Evolutionary conservation across 176 grass and related monocot genomes (phyloP).

Genomic region (Pontederia paniculata): DNA sequence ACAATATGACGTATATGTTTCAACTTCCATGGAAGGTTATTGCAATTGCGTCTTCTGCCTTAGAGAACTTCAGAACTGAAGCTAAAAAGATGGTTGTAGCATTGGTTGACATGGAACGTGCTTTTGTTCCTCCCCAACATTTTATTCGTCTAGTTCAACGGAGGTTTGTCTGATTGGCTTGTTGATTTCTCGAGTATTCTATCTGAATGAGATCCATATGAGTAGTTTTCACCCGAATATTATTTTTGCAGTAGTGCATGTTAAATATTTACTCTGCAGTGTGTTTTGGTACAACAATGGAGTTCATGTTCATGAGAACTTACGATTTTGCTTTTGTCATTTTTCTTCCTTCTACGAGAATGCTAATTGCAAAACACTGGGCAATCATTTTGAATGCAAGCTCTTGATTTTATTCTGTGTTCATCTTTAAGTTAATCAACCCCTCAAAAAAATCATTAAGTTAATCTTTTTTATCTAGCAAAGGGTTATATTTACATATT

Average conservation of each 20-base stretch:
- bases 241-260: not conserved
- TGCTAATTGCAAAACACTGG: too few relatives aligned
- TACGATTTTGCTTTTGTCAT: too few relatives aligned
- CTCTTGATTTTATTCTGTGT: too few relatives aligned
- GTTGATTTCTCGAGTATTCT: not conserved
- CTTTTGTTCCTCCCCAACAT: constrained; percentile 64
- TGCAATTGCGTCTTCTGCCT: constrained; percentile 52
- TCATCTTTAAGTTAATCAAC: too few relatives aligned
- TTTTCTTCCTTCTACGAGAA: too few relatives aligned
- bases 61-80: constrained; percentile 67
- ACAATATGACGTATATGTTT: not conserved
- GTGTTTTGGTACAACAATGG: too few relatives aligned
- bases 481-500: too few relatives aligned
- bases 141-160: constrained; percentile 66
- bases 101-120: constrained; percentile 81
- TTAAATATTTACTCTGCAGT: too few relatives aligned
- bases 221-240: not conserved
- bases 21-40: constrained; percentile 39
- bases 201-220: not conserved
- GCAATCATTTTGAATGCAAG: too few relatives aligned
- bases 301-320: too few relatives aligned
- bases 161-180: constrained; percentile 29
- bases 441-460: too few relatives aligned
- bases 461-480: too few relatives aligned
- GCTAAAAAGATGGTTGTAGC: constrained; percentile 64